phyloP scores from a whole-genome alignment of 2,329 filamentous ascomycete genomes.

The Trichoderma sp. region DNA sequence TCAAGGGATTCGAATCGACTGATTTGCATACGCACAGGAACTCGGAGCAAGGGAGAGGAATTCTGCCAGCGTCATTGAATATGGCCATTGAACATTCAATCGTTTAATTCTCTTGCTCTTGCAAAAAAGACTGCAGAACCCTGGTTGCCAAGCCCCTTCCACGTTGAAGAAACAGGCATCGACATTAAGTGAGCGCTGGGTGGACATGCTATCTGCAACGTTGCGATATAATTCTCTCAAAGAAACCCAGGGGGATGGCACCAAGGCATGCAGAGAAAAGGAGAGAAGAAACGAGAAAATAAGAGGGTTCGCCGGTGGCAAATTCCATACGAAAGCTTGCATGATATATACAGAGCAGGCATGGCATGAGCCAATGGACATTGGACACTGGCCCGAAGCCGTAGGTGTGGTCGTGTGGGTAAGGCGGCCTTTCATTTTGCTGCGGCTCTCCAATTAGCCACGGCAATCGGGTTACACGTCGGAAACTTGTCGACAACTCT shows the following conservation, averaged over 20 bases:
- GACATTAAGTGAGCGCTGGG: not conserved
- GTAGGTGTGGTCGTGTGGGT: conserved; percentile 1
- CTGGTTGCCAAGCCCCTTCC: not conserved
- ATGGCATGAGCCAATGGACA: not conserved
- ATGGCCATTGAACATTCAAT: not conserved
- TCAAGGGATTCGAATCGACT: not conserved
- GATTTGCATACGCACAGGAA: not conserved
- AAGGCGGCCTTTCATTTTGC: not conserved
- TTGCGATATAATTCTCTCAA: not conserved
- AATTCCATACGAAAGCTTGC: conserved; percentile 1
- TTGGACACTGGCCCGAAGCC: not conserved
- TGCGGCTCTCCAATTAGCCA: not conserved
- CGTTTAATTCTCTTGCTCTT: not conserved
- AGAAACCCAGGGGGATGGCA: not conserved
- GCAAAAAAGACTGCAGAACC: not conserved
- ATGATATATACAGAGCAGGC: not conserved
- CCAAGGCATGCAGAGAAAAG: not conserved
- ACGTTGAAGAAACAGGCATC: not conserved
- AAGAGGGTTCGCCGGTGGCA: not conserved
- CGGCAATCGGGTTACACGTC: not conserved
- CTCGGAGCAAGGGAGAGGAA: not conserved
- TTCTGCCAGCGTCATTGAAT: not conserved
- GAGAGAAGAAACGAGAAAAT: not conserved
- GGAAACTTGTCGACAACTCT: not conserved
- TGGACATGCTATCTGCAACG: not conserved